Conservation (phyloP, 164 flowering plant species). For the Nymphaea colorata region DNA sequence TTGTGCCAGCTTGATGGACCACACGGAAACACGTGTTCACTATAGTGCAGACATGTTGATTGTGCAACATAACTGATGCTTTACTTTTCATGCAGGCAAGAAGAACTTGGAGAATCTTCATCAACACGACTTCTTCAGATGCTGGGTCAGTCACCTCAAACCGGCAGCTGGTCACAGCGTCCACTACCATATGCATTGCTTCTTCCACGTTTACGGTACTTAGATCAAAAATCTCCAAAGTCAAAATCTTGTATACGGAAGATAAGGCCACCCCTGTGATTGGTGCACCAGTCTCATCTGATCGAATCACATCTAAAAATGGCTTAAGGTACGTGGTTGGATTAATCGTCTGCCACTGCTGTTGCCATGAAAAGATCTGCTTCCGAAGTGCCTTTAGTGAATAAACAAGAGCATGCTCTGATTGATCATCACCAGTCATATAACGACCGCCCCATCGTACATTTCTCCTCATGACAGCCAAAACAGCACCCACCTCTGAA, state of each 20-base stretch:
- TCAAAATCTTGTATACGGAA: constrained; percentile 32
- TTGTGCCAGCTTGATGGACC: constrained; percentile 39
- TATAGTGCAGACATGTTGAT: constrained; percentile 45
- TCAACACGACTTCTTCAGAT: constrained; percentile 39
- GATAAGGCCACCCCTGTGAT: constrained; percentile 41
- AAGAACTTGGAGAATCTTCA: constrained; percentile 46
- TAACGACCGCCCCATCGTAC: constrained; percentile 29
- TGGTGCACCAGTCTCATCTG: constrained; percentile 48
- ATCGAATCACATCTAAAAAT: constrained; percentile 36
- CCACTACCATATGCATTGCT: constrained; percentile 32
- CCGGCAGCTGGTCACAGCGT: constrained; percentile 43
- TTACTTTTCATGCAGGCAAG: constrained; percentile 41
- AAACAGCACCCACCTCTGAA: constrained; percentile 28
- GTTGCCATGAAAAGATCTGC: constrained; percentile 22
- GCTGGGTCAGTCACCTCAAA: constrained; percentile 50
- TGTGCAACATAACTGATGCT: constrained; percentile 27
- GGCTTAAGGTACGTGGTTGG: constrained; percentile 31
- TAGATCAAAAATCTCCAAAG: constrained; percentile 29
- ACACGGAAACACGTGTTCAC: constrained; percentile 42
- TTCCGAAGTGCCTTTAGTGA: constrained; percentile 20
- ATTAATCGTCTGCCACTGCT: constrained; percentile 17
- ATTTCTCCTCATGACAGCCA: constrained; percentile 33
- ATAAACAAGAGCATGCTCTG: constrained; percentile 25
- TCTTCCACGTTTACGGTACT: constrained; percentile 26
- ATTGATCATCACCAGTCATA: constrained; percentile 24